phyloP scores from a whole-genome alignment of 2,329 filamentous ascomycete species.

The Claviceps maximensis region DNA sequence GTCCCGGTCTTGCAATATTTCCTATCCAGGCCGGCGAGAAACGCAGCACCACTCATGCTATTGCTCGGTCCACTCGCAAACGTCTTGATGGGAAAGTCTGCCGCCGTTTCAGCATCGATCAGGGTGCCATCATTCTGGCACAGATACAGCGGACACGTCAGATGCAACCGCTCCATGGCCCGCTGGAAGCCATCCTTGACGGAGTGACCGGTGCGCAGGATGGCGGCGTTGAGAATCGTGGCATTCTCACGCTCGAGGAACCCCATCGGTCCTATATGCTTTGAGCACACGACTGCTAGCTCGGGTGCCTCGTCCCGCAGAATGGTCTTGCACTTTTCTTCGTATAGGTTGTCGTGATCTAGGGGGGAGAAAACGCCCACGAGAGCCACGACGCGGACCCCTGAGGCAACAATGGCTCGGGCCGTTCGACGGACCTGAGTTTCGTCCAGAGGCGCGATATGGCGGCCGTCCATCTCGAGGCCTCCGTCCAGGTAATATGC shows the following conservation, averaged over 20 bases:
- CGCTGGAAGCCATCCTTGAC: slow-evolving; percentile 33
- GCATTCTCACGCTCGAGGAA: slow-evolving; percentile 38
- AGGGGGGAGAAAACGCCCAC: slow-evolving; percentile 34
- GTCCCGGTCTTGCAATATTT: neutral
- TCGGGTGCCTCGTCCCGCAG: slow-evolving; percentile 22
- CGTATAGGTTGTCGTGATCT: slow-evolving; percentile 27
- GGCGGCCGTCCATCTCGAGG: slow-evolving; percentile 34
- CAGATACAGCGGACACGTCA: slow-evolving; percentile 32
- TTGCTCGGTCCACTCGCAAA: slow-evolving; percentile 43
- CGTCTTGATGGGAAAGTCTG: slow-evolving; percentile 36
- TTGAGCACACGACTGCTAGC: slow-evolving; percentile 27
- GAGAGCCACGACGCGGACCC: slow-evolving; percentile 26
- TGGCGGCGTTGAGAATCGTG: slow-evolving; percentile 40
- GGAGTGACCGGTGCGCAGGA: slow-evolving; percentile 31
- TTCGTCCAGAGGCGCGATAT: slow-evolving; percentile 25
- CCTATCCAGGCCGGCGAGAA: slow-evolving; percentile 34
- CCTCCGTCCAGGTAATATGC: slow-evolving; percentile 30
- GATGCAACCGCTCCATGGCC: slow-evolving; percentile 29
- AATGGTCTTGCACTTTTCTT: slow-evolving; percentile 24
- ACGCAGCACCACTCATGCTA: slow-evolving; percentile 39
- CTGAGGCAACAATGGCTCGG: slow-evolving; percentile 20
- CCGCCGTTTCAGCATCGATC: slow-evolving; percentile 32
- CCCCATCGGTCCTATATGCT: slow-evolving; percentile 30
- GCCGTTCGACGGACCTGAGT: slow-evolving; percentile 23
- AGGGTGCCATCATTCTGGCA: slow-evolving; percentile 42